These are phyloP conservation scores for Areca catechu DNA, from an alignment of 176 grass and related monocot genomes.

Conservation along the genomic window DNA sequence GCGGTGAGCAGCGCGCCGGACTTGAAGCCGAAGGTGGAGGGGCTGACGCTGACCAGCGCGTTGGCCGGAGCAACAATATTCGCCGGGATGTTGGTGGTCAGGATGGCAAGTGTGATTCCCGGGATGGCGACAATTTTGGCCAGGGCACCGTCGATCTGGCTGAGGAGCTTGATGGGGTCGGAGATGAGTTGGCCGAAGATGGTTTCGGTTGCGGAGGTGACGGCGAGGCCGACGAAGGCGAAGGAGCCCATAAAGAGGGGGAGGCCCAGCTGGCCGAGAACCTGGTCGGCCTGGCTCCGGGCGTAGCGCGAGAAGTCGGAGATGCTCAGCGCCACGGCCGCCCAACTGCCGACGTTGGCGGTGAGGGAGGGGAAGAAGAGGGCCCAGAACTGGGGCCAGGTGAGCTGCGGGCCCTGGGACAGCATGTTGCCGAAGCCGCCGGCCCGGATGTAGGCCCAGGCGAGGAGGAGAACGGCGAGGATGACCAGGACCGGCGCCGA, in stretches of 20 bases:
- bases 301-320: conserved; percentile 36
- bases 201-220: conserved; percentile 27
- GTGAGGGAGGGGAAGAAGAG: conserved; percentile 43
- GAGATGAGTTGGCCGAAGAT: conserved; percentile 31
- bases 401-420: conserved; percentile 16
- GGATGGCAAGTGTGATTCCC: conserved; percentile 27
- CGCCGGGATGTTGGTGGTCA: conserved; percentile 39
- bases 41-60: conserved; percentile 27
- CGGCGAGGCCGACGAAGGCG: conserved; percentile 28
- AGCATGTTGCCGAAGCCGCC: conserved; percentile 35
- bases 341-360: conserved; percentile 24
- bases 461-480: conserved; percentile 12
- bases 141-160: conserved; percentile 9
- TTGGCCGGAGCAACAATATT: conserved; percentile 38
- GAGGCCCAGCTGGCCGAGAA: conserved; percentile 19
- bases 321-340: conserved; percentile 25
- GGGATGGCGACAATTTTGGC: conserved; percentile 14
- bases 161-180: conserved; percentile 29
- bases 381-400: conserved; percentile 20
- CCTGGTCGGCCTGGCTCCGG: too few species aligned
- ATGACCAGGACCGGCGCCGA: conserved; percentile 22
- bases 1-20: conserved; percentile 17
- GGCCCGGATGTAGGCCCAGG: conserved; percentile 28
- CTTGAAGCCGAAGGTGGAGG: conserved; percentile 32
- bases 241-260: conserved; percentile 23